Base-by-base conservation (phyloP, 495 filamentous ascomycete species). In the Aspergillus wentii region DNA sequence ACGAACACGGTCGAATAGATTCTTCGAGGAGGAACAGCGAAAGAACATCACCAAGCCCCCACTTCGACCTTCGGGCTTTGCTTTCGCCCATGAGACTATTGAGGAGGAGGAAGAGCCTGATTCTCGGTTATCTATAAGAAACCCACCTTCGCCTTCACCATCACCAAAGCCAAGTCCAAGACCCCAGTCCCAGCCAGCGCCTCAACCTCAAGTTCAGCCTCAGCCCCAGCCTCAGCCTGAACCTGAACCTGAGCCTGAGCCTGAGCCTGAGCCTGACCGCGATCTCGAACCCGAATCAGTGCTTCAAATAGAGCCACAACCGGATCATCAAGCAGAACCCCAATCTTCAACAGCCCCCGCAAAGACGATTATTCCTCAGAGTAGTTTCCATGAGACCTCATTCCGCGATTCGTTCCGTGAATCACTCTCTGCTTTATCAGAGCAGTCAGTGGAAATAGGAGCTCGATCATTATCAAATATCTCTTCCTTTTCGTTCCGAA, bases 1-100 rank as follows among this genome's bases (percentile, higher is more conserved):
- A 44, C 52, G 65, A 18, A 64, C 62, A 20, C 48, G 56, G 15
- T 52, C 59, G 23, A 46, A 50, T 33, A 43, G 49, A 28, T 59
- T 49, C 33, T 44, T 36, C 13, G 40, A 47, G 14, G 49, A 47
- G 9, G 34, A 34, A 2, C 60, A 57, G 15, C 63, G 63, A 1
- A 49, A 43, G 22, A 66, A 62, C 19, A 68, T 71, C 18, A 62
- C 52, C 3, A 56, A 54, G 11, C 64, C 68, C 1, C 68, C 68
- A 41, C 65, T 65, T 29, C 60, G 67, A 4, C 43, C 62, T 15
- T 71, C 67, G 0, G 65, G 65, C 1, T 44, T 66, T 11, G 51
- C 59, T 13, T 57, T 56, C 25, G 42, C 49, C 28, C 48, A 56
- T 10, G 49, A 56, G 15, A 46, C 51, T 8, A 66, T 63, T 23